Evolutionary conservation across 768 basidiomycete genomes (phyloP), one percentile per base, ranked within the genome.

Genomic region (Suillus bovinus): DNA sequence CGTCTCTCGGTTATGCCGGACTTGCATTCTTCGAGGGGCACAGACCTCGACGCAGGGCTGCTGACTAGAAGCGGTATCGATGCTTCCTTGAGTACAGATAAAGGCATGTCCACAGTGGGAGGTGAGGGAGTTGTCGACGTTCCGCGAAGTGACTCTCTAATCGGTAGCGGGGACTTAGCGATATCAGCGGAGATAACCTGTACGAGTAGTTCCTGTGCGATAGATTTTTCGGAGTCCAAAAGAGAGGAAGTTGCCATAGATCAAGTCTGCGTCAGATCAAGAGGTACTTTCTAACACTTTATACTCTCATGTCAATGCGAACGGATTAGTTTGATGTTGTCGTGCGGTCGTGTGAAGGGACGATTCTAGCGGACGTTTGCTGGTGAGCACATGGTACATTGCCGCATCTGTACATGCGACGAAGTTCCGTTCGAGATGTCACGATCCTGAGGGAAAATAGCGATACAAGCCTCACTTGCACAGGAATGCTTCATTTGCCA

Each of bases 1-100:
- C 34, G 47, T 53, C 22, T 56, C 46, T 60, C 59, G 9, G 53
- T 60, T 60, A 22, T 58, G 11, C 55, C 39, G 17, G 24, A 36
- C 8, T 55, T 56, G 36, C 38, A 39, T 39, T 41, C 55, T 13
- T 56, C 17, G 11, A 39, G 55, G 1, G 55, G 39, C 17, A 39
- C 24, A 38, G 55, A 38, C 27, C 38, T 39, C 20, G 27, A 29
- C 17, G 55, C 27, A 55, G 54, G 33, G 53, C n/a, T 39, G 54
- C 22, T 39, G 4, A 29, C 11, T 27, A 10, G 55, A 11, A 39
- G 38, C 24, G 55, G 55, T 39, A 56, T 55, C 11, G 24, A 7
- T 55, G 36, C 54, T 55, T 55, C 55, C 27, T 56, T 56, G 22
- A 39, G 27, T 20, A 4, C 38, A 20, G 20, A 27, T 56, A 11